These are phyloP conservation scores for Gliomastix tumulicola DNA, from an alignment of 2,329 filamentous ascomycete species.

Conservation along the genomic window DNA sequence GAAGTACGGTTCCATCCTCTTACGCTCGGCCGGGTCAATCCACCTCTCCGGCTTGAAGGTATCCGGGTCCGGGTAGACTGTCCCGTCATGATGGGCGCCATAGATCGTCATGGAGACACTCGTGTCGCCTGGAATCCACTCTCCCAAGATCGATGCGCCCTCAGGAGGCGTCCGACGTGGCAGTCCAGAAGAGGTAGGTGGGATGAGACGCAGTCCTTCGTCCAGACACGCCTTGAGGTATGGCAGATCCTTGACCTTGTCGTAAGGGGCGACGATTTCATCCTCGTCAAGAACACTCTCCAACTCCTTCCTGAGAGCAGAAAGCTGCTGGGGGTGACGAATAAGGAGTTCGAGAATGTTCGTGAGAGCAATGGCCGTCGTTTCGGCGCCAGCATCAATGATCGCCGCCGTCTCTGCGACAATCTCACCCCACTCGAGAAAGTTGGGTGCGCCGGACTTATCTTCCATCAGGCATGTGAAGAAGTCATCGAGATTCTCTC, in stretches of 20 bases:
- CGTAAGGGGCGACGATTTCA: constrained; percentile 38
- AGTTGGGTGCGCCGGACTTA: constrained; percentile 26
- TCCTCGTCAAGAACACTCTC: constrained; percentile 32
- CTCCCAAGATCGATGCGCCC: constrained; percentile 20
- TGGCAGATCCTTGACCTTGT: constrained; percentile 41
- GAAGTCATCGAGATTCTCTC: constrained; percentile 52
- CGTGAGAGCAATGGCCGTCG: constrained; percentile 39
- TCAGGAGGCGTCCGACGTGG: constrained; percentile 16
- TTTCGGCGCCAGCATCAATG: constrained; percentile 42
- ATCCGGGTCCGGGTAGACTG: constrained; percentile 29
- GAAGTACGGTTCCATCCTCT: constrained; percentile 25
- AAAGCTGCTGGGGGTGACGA: constrained; percentile 30
- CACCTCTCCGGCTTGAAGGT: constrained; percentile 31
- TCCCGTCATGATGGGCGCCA: constrained; percentile 28
- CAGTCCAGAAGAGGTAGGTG: constrained; percentile 17
- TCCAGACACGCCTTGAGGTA: constrained; percentile 46
- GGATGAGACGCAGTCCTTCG: constrained; percentile 30
- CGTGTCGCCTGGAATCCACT: constrained; percentile 25
- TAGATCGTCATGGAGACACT: constrained; percentile 28
- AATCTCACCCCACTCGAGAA: constrained; percentile 51
- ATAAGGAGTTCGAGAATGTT: constrained; percentile 47
- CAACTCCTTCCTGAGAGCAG: constrained; percentile 34
- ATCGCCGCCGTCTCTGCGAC: constrained; percentile 48
- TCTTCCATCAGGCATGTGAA: constrained; percentile 48
- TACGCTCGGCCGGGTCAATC: constrained; percentile 23